These are phyloP conservation scores for Bacterosira constricta DNA, from an alignment of 108 stramenopile species.

Conservation along the genomic window DNA sequence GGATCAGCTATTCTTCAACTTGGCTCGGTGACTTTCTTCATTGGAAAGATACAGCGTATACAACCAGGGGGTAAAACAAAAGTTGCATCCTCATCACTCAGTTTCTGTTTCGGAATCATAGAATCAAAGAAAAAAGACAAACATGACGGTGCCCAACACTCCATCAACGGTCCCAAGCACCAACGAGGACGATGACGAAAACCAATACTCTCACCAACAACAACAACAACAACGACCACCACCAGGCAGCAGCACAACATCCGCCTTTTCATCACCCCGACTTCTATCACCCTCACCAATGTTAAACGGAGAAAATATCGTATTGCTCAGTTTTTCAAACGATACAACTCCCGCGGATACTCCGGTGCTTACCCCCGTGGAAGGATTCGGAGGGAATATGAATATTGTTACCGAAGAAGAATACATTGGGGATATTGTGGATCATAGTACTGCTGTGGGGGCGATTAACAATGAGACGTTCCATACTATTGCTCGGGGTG, in stretches of 20 bases:
- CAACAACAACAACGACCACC: not conserved
- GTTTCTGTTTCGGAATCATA: too few relatives aligned
- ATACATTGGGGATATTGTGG: not conserved
- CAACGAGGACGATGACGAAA: not conserved
- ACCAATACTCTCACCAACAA: not conserved
- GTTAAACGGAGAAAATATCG: slow-evolving; percentile 33
- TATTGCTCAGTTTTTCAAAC: slow-evolving; percentile 29
- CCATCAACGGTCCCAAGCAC: too few relatives aligned
- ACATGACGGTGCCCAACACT: too few relatives aligned
- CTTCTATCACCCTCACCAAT: slow-evolving; percentile 16
- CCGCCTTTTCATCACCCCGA: not conserved
- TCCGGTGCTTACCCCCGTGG: not conserved
- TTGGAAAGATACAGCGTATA: too few relatives aligned
- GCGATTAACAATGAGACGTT: not conserved
- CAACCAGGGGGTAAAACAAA: too few relatives aligned
- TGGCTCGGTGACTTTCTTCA: too few relatives aligned
- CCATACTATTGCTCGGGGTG: not conserved
- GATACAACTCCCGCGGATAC: slow-evolving; percentile 30
- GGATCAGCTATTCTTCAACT: too few relatives aligned
- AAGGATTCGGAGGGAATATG: not conserved
- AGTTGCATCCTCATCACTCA: too few relatives aligned
- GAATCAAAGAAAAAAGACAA: too few relatives aligned
- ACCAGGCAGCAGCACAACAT: not conserved
- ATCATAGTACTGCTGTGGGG: not conserved
- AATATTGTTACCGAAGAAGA: not conserved